Base-by-base conservation (phyloP, 345 rosid species). In the Euclidium syriacum region DNA sequence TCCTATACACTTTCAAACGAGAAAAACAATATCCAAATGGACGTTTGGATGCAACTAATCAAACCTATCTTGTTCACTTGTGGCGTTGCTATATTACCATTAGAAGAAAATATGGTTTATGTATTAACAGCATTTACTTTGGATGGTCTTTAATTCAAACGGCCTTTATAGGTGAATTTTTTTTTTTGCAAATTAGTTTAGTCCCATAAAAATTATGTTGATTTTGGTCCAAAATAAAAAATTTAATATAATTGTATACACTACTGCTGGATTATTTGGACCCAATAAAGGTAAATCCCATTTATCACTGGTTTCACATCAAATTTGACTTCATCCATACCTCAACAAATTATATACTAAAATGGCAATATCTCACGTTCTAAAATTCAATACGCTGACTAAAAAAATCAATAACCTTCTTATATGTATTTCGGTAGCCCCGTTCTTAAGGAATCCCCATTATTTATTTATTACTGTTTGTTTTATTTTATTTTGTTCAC, bases 311-410 rank as follows among this genome's bases (percentile, higher is more conserved):
- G 44, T 60, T 59, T 44, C 30, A 60, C 32, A 35, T 60, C 10
- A n/a, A 46, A 22, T 33, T 22, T 33, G 56, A 24, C 66, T 34
- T 47, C 26, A 24, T 38, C 40, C 58, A 33, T 26, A 25, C 4
- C 10, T 6, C 7, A 41, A 17, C 11, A 10, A 52, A 64, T 3
- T 52, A 32, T 41, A 52, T 64, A 32, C 15, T 42, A 64, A 32
- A 32, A 10, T 30, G 53, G 41, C 9, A 42, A 16, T 53, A 42
- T 16, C 38, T 47, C 70, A 65, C 62, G 70, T 54, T 65, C 53
- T 42, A 18, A 7, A 24, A 43, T 38, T 34, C 47, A 54, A 34
- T 65, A n/a, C n/a, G n/a, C n/a, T n/a, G n/a, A n/a, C n/a, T n/a
- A n/a, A n/a, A n/a, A n/a, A n/a, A n/a, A n/a, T 44, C 54, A 54